Base-by-base conservation (phyloP, 1,284 basidiomycete genomes). In the Coniophora puteana region DNA sequence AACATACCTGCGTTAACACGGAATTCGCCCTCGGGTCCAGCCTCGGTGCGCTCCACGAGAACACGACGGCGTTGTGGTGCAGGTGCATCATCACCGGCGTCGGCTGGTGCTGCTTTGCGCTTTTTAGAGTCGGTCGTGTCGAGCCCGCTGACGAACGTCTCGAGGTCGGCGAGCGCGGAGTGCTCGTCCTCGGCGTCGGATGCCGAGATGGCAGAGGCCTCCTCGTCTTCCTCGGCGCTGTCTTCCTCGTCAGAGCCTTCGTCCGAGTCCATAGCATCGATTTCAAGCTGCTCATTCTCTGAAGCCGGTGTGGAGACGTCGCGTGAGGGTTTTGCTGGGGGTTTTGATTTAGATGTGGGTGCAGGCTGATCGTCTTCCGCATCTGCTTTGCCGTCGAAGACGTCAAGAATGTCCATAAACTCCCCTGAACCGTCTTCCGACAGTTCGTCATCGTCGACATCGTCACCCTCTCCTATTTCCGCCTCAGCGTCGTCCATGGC, bases 11-110 rank as follows among this genome's bases (percentile, higher is more conserved):
- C 53, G 44, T 68, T 66, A 33, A 74, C 73, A 14, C 76, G 71
- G 52, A 87, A 89, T 52, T 87, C 86, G 51, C 75, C 81, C 62
- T 93, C 89, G 22, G 72, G 71, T 3, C 88, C 85, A 22, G 77
- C 79, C 56, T 89, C 85, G 3, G 82, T 87, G 30, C 72, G 72
- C 53, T 93, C 91, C 43, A 76, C 70, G 26, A 89, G 57, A 2
- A 83, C 58, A 12, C 81, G 76, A 28, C 81, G 77, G 55, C 86
- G 87, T 43, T 74, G 65, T 8, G 61, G 59, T 8, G 54, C 47
- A 14, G 57, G 51, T 3, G 44, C 50, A 7, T 52, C 51, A 13
- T 64, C 66, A 21, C 18, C 33, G 14, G 16, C 33, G 16, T 33
- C 11, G 31, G 31, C 26, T n/a, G 26, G 26, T 27, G 26, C n/a